Base-by-base conservation (phyloP, 345 rosid species). In the Isatis tinctoria region DNA sequence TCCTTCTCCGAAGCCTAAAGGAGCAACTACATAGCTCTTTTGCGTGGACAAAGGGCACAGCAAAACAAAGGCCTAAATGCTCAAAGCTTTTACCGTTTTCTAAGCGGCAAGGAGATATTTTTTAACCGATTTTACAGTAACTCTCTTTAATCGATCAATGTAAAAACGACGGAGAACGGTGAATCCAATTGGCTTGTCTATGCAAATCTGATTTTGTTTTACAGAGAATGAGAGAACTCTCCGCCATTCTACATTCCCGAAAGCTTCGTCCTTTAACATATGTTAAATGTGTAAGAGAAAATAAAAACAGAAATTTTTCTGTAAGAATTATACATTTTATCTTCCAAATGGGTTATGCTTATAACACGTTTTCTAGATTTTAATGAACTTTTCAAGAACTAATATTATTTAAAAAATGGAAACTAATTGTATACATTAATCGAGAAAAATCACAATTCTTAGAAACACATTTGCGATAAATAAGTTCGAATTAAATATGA, bases 1-100 rank as follows among this genome's bases (percentile, higher is more conserved):
- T 54, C 87, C 87, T 49, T 93, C 98, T 13, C 97, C 96, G 5
- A 91, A 88, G 67, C 89, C 90, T 26, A 87, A 74, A 65, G 86
- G 83, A 30, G 70, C 78, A 67, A 73, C 69, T 35, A 66, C 74
- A 27, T 67, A 73, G 74, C 35, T 67, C 22, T 72, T n/a, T 36
- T 62, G 52, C 13, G 10, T 53, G 40, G 65, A 76, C 48, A 39
- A 22, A 44, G 47, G 47, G 36, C 53, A 62, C 44, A 28, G 27
- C 44, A 22, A 52, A 41, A 14, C 14, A 54, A 5, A 65, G 16
- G 65, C 69, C 30, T 65, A 4, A 67, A 68, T 27, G 48, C 58
- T 60, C 64, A 48, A 51, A 49, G 63, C 74, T 51, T 74, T 18
- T 60, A 60, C 60, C 56, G 74, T 67, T 60, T 51, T 59, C 4